A percentile compares a stretch with the other conserved stretches of the same genome.
These are phyloP conservation scores for Globisporangium perplexum DNA, from an alignment of 352 stramenopile genomes.

Conservation along the genomic window DNA sequence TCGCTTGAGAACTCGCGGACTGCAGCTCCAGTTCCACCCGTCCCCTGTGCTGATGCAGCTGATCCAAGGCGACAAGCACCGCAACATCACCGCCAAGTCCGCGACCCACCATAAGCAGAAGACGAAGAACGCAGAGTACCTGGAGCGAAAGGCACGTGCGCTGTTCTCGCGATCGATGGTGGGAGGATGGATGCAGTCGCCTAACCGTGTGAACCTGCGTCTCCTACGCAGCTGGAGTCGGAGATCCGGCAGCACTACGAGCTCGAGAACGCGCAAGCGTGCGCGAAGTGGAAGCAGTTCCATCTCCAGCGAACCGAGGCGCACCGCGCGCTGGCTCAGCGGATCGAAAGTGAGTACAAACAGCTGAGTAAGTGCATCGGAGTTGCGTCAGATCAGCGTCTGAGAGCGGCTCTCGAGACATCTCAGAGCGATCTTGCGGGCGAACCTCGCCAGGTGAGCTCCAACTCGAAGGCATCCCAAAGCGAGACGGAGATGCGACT, in stretches of 20 bases:
- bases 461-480: slow-evolving; percentile 3
- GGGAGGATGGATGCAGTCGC: too few species aligned
- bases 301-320: slow-evolving; percentile 25
- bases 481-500: slow-evolving; percentile 14
- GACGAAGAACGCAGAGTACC: slow-evolving; percentile 33
- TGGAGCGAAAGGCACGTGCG: slow-evolving; percentile 40
- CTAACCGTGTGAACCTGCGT: too few species aligned
- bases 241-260: slow-evolving; percentile 59
- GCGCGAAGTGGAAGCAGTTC: slow-evolving; percentile 44
- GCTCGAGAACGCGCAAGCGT: slow-evolving; percentile 38
- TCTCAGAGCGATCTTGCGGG: not conserved
- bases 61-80: slow-evolving; percentile 29
- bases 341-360: slow-evolving; percentile 26
- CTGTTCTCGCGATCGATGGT: not conserved
- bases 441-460: not conserved
- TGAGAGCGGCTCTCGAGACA: not conserved
- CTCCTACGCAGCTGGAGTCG: slow-evolving; percentile 32
- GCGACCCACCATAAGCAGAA: slow-evolving; percentile 24
- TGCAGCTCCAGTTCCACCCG: slow-evolving; percentile 45
- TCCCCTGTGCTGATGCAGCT: slow-evolving; percentile 42
- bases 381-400: not conserved
- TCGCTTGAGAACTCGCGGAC: not conserved
- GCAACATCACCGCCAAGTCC: slow-evolving; percentile 9
- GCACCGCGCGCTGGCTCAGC: slow-evolving; percentile 14
- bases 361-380: slow-evolving; percentile 16